phyloP scores from a whole-genome alignment of 371 early-diverging fungal genomes.

The Mortierella sp. region DNA sequence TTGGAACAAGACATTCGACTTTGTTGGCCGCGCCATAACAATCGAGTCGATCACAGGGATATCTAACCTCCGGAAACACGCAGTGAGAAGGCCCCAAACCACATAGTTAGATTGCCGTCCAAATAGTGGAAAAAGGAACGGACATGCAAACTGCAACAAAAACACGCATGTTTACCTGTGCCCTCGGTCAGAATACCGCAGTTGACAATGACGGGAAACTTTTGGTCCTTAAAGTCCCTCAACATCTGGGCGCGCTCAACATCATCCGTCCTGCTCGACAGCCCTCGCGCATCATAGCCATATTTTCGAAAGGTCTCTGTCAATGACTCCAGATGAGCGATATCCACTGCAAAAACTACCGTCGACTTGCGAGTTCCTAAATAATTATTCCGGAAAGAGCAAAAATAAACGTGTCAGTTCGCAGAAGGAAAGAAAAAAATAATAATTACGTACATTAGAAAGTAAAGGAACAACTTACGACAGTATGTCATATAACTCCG shows the following conservation, averaged over 20 bases:
- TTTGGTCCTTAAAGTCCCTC: constrained; percentile 70
- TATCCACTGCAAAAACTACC: constrained; percentile 91
- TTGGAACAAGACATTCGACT: constrained; percentile 84
- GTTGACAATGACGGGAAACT: constrained; percentile 88
- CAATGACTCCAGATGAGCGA: constrained; percentile 77
- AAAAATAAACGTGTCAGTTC: neutral
- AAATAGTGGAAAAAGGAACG: neutral
- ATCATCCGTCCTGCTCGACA: constrained; percentile 74
- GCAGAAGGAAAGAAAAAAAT: neutral
- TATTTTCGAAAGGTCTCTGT: constrained; percentile 67
- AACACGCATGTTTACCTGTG: constrained; percentile 57
- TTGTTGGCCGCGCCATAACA: constrained; percentile 91
- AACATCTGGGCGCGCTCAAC: constrained; percentile 70
- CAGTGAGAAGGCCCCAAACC: too few species aligned
- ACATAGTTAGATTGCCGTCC: neutral
- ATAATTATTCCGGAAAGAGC: neutral
- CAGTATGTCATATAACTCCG: constrained; percentile 73
- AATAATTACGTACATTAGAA: too few species aligned
- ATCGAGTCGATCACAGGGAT: constrained; percentile 92
- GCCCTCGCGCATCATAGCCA: constrained; percentile 73
- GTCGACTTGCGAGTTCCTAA: constrained; percentile 69
- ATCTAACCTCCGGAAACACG: constrained; percentile 61
- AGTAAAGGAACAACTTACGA: constrained; percentile 30
- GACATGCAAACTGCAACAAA: neutral
- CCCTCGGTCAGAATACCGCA: constrained; percentile 89